These are phyloP conservation scores for Hypsizygus marmoreus DNA, from an alignment of 768 basidiomycete genomes.

Conservation along the genomic window DNA sequence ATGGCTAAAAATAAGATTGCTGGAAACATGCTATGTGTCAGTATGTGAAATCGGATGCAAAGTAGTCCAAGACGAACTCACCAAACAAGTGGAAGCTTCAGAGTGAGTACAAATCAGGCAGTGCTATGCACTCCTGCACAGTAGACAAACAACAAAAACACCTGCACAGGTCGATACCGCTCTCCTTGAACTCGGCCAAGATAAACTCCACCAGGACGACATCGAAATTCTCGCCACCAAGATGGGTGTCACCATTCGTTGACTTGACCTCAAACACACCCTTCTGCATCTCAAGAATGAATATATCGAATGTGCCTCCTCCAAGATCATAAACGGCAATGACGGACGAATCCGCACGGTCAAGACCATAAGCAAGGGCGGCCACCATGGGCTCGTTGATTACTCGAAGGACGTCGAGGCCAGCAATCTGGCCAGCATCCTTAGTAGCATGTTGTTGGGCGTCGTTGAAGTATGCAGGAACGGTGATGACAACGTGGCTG, in stretches of 20 bases:
- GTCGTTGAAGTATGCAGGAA: slow-evolving; percentile 99
- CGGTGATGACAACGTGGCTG: slow-evolving; percentile 89
- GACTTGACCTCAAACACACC: slow-evolving; percentile 99
- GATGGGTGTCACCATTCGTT: slow-evolving; percentile 98
- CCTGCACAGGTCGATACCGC: slow-evolving; percentile 83
- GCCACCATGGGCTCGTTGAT: slow-evolving; percentile 99
- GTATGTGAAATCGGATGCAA: too few relatives aligned
- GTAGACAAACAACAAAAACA: too few relatives aligned
- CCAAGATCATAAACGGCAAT: slow-evolving; percentile 99
- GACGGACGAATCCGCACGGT: slow-evolving; percentile 79
- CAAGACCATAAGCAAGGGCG: slow-evolving; percentile 96
- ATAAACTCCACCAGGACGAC: slow-evolving; percentile 85
- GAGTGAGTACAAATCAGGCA: too few relatives aligned
- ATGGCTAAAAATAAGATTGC: too few relatives aligned
- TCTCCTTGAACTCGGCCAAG: slow-evolving; percentile 89
- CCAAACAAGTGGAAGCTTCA: too few relatives aligned
- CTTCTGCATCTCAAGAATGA: slow-evolving; percentile 99
- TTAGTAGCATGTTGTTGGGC: slow-evolving; percentile 99
- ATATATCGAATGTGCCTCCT: slow-evolving; percentile 99
- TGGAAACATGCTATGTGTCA: too few relatives aligned
- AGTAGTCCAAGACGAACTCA: too few relatives aligned
- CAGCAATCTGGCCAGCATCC: slow-evolving; percentile 96
- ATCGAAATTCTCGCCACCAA: slow-evolving; percentile 97
- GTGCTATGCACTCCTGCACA: too few relatives aligned
- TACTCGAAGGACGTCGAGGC: slow-evolving; percentile 95